phyloP scores from a whole-genome alignment of 2,329 filamentous ascomycete genomes.

The Xylariales sp. region DNA sequence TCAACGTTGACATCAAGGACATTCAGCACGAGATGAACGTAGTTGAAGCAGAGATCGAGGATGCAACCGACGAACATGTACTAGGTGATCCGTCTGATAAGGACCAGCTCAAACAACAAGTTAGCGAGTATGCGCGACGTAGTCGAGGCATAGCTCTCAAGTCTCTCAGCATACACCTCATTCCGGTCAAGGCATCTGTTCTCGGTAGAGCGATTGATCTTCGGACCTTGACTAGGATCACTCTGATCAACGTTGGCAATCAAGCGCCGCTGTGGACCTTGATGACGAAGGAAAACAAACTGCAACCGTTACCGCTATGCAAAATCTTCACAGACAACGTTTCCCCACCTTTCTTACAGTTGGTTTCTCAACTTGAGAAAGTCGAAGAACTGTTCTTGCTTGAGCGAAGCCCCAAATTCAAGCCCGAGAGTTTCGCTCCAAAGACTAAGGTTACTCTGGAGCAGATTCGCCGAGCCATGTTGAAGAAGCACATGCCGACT shows the following conservation, averaged over 20 bases:
- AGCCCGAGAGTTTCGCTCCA: constrained; percentile 48
- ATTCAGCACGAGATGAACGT: constrained; percentile 30
- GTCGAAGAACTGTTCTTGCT: constrained; percentile 57
- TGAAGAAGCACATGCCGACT: constrained; percentile 52
- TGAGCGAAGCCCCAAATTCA: constrained; percentile 46
- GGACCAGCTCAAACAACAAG: constrained; percentile 21
- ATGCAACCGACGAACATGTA: constrained; percentile 25
- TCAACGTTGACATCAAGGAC: constrained; percentile 27
- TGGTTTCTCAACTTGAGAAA: constrained; percentile 46
- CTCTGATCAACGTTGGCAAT: constrained; percentile 58
- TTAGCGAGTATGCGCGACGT: constrained; percentile 50
- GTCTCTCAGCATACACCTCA: constrained; percentile 50
- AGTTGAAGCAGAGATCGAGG: constrained; percentile 32
- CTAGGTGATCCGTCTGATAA: constrained; percentile 10
- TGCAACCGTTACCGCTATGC: constrained; percentile 45
- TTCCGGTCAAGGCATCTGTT: constrained; percentile 56
- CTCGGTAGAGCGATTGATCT: constrained; percentile 54
- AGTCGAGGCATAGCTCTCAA: constrained; percentile 55
- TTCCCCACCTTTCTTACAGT: constrained; percentile 47
- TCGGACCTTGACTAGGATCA: constrained; percentile 49
- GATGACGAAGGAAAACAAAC: constrained; percentile 49
- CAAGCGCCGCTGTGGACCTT: constrained; percentile 57
- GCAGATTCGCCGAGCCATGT: constrained; percentile 52
- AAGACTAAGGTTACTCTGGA: constrained; percentile 46
- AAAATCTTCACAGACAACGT: constrained; percentile 63